Evolutionary conservation across 1,284 basidiomycete genomes (phyloP), one percentile per base, ranked within the genome.

Genomic region (Ganoderma lingzhi): DNA sequence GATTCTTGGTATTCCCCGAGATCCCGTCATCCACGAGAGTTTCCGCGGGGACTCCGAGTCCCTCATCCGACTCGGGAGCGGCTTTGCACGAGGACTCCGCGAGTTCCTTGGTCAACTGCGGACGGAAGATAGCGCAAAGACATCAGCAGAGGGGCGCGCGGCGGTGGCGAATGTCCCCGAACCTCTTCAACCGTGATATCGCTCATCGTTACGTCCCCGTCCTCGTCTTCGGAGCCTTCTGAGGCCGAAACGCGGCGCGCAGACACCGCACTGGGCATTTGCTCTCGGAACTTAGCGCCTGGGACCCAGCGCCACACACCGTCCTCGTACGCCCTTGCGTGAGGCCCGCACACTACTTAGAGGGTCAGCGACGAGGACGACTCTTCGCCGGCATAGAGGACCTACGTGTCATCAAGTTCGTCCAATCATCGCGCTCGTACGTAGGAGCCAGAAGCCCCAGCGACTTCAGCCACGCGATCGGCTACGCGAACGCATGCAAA

Each of bases 391-490:
- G 8, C 3, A 28, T 5, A 14, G 28, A n/a, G 6, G 10, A 69
- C 68, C 32, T 39, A 69, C 68, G 17, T 39, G 68, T 65, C 68
- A 69, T 69, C 41, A 69, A 39, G 45, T 69, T 69, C 55, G 68
- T 69, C 68, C 68, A 69, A 23, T 69, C 68, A 44, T 69, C 68
- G 68, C 64, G 68, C 44, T 62, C 44, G 41, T 69, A 69, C 19
- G 58, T 63, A 3, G 45, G 55, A 19, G 68, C 44, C 37, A 69
- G 61, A 39, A 66, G 41, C 19, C 41, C 44, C 6, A 65, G 42
- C 17, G 45, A 44, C 61, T 66, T 65, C 23, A 69, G 53, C 53
- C 51, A 56, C 42, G 64, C 39, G 37, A 69, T 69, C 17, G 64
- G 68, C 68, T 69, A 19, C 32, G 41, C 37, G 48, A 45, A n/a